These are phyloP conservation scores for Euphorbia tirucalli DNA, from an alignment of 345 rosid genomes.

Conservation along the genomic window DNA sequence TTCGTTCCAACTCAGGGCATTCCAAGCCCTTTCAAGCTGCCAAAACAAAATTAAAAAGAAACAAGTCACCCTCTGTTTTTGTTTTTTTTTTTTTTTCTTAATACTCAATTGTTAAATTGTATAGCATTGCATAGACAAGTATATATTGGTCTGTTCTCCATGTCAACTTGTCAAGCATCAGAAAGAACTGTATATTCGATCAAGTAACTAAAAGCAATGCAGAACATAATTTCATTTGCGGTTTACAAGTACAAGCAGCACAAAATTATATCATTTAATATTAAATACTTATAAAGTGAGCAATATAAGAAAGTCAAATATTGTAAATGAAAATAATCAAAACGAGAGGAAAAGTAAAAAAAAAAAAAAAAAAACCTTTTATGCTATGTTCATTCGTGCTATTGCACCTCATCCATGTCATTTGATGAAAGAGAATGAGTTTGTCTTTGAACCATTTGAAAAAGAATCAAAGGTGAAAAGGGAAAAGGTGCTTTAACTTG, in stretches of 20 bases:
- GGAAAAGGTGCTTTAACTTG: too few relatives aligned
- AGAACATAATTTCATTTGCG: not conserved
- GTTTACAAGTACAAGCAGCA: not conserved
- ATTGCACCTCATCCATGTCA: too few relatives aligned
- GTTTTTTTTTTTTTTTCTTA: not conserved
- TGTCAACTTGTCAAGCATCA: too few relatives aligned
- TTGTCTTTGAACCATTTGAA: too few relatives aligned
- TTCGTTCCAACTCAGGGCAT: conserved; percentile 55
- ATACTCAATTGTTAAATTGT: not conserved
- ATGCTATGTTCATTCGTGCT: too few relatives aligned
- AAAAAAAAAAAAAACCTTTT: too few relatives aligned
- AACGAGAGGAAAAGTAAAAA: too few relatives aligned
- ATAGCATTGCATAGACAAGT: not conserved
- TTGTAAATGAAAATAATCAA: not conserved
- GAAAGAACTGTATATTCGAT: not conserved
- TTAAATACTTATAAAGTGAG: too few relatives aligned
- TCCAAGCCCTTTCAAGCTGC: conserved; percentile 86
- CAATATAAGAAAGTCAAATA: not conserved
- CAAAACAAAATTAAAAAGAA: not conserved
- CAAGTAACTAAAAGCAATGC: not conserved
- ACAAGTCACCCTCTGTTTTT: not conserved
- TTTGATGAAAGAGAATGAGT: too few relatives aligned
- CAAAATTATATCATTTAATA: not conserved
- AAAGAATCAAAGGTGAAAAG: too few relatives aligned
- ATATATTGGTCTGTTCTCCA: too few relatives aligned